Evolutionary conservation across 306 rosid species (phyloP).

Genomic region (Citrullus mucosospermus): DNA sequence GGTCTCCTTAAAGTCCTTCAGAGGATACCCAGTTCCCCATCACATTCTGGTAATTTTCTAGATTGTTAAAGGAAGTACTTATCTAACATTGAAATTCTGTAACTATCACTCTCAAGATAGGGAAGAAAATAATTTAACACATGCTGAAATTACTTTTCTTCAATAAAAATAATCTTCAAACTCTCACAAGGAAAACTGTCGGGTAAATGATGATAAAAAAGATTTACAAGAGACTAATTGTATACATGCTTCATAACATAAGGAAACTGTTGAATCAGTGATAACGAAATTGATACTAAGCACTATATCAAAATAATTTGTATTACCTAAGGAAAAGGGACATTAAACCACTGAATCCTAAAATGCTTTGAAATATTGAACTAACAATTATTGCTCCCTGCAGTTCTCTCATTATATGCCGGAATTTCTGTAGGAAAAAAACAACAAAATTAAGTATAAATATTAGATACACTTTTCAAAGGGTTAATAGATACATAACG

Average conservation of each 20-base stretch:
- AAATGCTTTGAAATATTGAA: slow-evolving; percentile 69
- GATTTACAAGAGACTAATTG: neutral
- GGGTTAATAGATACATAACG: neutral
- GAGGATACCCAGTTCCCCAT: neutral
- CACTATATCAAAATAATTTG: neutral
- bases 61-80: neutral
- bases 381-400: slow-evolving; percentile 94
- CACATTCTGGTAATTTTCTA: neutral
- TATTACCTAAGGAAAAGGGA: slow-evolving; percentile 67
- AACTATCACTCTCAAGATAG: neutral
- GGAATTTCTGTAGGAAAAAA: slow-evolving; percentile 60
- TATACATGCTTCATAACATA: neutral
- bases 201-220: neutral
- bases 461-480: neutral
- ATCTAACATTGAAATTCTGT: neutral
- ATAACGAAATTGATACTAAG: neutral
- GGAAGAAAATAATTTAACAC: neutral
- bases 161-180: neutral
- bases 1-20: neutral
- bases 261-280: neutral
- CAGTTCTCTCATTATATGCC: slow-evolving; percentile 92
- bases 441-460: neutral
- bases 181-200: neutral
- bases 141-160: neutral
- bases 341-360: slow-evolving; percentile 89